Conservation (phyloP, 306 rosid species). For the Casuarina equisetifolia region DNA sequence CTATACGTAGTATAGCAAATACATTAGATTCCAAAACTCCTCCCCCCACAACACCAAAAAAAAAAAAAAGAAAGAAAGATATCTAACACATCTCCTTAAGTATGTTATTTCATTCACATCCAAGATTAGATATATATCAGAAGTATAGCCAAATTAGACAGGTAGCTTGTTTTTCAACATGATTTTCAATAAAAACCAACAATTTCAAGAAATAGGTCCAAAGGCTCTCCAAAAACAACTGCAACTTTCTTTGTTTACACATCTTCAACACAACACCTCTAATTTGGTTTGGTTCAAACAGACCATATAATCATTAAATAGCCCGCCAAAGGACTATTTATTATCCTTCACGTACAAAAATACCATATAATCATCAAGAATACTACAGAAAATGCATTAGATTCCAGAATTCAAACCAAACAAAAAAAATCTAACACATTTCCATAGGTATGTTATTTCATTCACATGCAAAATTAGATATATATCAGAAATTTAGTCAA, state of each 20-base stretch:
- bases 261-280: not conserved
- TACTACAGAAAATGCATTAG: not conserved
- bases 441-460: not conserved
- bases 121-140: not conserved
- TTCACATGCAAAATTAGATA: constrained; percentile 5
- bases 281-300: not conserved
- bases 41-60: not conserved
- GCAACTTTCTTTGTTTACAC: too few relatives aligned
- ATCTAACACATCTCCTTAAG: not conserved
- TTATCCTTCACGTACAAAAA: not conserved
- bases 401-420: not conserved
- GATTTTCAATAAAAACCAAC: not conserved
- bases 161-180: not conserved
- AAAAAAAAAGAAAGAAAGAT: not conserved
- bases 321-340: not conserved
- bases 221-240: too few relatives aligned
- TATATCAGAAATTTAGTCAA: not conserved
- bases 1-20: not conserved
- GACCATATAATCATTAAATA: not conserved
- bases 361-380: not conserved
- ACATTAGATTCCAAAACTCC: not conserved
- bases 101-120: constrained; percentile 6
- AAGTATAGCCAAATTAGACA: not conserved
- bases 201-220: too few relatives aligned
- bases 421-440: not conserved